A percentile compares a stretch with the other conserved stretches of the same genome.
These are phyloP conservation scores for Phlegmacium glaucopus DNA, from an alignment of 768 basidiomycete genomes.

Conservation along the genomic window DNA sequence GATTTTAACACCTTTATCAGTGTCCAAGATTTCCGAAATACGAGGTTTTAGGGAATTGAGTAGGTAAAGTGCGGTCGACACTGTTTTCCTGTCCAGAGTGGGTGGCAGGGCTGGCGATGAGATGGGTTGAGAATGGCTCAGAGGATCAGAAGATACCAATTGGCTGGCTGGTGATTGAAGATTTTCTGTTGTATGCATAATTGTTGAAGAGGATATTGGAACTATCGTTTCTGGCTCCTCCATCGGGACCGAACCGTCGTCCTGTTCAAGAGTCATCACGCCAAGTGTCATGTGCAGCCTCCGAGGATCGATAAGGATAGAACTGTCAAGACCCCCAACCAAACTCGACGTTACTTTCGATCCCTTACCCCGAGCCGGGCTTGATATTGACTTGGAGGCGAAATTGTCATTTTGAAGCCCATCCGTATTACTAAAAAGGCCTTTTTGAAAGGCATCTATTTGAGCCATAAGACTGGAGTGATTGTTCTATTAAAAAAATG, in stretches of 20 bases:
- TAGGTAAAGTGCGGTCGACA: conserved; percentile 40
- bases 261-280: conserved; percentile 56
- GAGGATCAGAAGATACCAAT: neutral
- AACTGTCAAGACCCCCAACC: conserved; percentile 53
- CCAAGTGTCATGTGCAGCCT: conserved; percentile 75
- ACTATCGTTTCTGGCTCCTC: too few species aligned
- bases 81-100: conserved; percentile 20
- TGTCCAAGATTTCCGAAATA: conserved; percentile 39
- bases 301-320: conserved; percentile 53
- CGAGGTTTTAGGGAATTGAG: conserved; percentile 37
- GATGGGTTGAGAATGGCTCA: neutral
- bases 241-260: neutral
- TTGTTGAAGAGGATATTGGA: too few species aligned
- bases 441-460: too few species aligned
- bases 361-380: too few species aligned
- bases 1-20: conserved; percentile 21
- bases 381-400: too few species aligned
- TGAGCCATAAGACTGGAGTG: too few species aligned
- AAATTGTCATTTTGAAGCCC: too few species aligned
- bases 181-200: neutral
- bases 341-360: conserved; percentile 12
- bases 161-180: neutral
- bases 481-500: too few species aligned
- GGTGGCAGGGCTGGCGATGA: neutral
- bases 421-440: too few species aligned